These are phyloP conservation scores for Amaranthus palmeri DNA, from an alignment of 148 eudicot genomes.

Conservation along the genomic window DNA sequence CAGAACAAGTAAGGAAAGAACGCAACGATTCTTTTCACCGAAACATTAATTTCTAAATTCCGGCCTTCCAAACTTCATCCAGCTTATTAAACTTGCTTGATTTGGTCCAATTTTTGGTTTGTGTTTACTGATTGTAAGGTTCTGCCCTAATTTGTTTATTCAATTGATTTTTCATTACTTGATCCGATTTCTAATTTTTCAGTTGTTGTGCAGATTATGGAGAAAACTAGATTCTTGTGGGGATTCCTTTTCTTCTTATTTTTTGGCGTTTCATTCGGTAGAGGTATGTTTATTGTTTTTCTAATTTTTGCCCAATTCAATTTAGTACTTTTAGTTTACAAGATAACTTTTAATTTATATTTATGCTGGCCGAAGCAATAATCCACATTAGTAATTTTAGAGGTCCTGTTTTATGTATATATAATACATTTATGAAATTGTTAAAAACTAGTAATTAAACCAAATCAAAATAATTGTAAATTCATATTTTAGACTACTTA, in stretches of 20 bases:
- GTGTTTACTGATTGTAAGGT: neutral
- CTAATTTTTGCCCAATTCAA: neutral
- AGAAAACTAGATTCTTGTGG: constrained; percentile 28
- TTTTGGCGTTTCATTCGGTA: constrained; percentile 31
- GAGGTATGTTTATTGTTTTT: constrained; percentile 37
- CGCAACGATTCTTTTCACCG: no score
- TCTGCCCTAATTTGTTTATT: neutral
- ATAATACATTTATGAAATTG: neutral
- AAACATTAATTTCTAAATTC: no score
- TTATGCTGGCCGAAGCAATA: neutral
- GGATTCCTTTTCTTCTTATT: constrained; percentile 31
- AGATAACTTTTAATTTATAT: neutral
- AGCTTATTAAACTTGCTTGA: no score
- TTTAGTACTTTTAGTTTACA: neutral
- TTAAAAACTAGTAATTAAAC: neutral
- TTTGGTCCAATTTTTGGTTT: no score
- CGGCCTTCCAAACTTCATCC: no score
- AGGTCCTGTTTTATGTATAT: neutral
- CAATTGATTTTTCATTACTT: neutral
- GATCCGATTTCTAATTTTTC: neutral
- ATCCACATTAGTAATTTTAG: neutral
- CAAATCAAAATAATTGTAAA: no score
- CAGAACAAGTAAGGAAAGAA: no score
- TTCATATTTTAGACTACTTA: no score
- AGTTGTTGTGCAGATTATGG: constrained; percentile 35